These are phyloP conservation scores for Blastocystis sp. DNA, from an alignment of 352 stramenopile genomes.

Conservation along the genomic window DNA sequence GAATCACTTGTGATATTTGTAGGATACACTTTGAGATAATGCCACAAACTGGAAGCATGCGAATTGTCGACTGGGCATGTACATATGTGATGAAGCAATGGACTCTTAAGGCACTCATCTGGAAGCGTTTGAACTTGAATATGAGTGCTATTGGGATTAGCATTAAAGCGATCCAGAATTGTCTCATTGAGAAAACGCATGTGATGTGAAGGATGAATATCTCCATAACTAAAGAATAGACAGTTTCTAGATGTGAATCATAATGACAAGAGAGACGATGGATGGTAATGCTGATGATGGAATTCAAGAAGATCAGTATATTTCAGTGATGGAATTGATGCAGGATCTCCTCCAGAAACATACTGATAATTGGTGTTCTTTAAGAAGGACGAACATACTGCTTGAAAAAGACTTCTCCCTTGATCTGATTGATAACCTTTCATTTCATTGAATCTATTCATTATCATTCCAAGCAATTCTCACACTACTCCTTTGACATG, in stretches of 20 bases:
- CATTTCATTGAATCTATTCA: slow-evolving; percentile 61
- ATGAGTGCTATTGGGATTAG: background rate
- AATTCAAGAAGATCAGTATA: slow-evolving; percentile 75
- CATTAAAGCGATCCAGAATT: slow-evolving; percentile 70
- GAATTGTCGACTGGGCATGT: background rate
- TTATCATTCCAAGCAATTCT: background rate
- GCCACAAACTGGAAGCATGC: background rate
- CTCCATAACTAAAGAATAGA: slow-evolving; percentile 80
- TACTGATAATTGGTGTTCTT: slow-evolving; percentile 72
- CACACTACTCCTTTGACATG: slow-evolving; percentile 68
- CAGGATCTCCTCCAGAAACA: slow-evolving; percentile 74
- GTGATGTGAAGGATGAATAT: slow-evolving; percentile 74
- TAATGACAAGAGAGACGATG: slow-evolving; percentile 64
- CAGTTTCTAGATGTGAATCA: slow-evolving; percentile 68
- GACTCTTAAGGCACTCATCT: background rate
- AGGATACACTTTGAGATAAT: slow-evolving; percentile 23
- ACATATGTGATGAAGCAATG: background rate
- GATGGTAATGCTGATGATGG: slow-evolving; percentile 77
- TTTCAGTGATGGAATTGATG: slow-evolving; percentile 72
- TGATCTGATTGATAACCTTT: slow-evolving; percentile 45
- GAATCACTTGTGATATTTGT: slow-evolving; percentile 31
- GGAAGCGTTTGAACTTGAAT: slow-evolving; percentile 25
- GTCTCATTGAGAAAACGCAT: slow-evolving; percentile 73
- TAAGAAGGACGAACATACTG: slow-evolving; percentile 48
- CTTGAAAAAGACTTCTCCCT: slow-evolving; percentile 20